These are phyloP conservation scores for Suillus luteus DNA, from an alignment of 768 basidiomycete genomes.

Conservation along the genomic window DNA sequence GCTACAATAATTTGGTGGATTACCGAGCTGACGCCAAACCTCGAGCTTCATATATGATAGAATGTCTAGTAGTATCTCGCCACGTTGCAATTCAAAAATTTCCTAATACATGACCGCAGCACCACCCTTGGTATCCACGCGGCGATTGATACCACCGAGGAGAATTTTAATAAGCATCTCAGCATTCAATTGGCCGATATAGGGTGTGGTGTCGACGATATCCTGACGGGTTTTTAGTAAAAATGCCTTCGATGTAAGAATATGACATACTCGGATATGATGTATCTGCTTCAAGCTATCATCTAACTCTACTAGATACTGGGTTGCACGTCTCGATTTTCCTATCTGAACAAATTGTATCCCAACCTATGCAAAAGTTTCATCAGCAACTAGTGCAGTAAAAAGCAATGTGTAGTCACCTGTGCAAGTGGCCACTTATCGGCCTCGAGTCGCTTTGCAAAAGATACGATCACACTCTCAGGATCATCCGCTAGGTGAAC, in stretches of 20 bases:
- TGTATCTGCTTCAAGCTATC: constrained; percentile 48
- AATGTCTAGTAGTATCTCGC: background rate
- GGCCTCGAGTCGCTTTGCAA: constrained; percentile 52
- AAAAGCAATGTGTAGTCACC: constrained; percentile 31
- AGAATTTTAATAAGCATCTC: constrained; percentile 61
- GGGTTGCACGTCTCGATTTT: constrained; percentile 38
- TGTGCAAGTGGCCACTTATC: constrained; percentile 54
- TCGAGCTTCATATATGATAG: background rate
- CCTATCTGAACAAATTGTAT: constrained; percentile 79
- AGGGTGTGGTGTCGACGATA: constrained; percentile 72
- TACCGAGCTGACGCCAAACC: background rate
- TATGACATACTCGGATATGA: constrained; percentile 44
- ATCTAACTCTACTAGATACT: constrained; percentile 56
- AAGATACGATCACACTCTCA: constrained; percentile 45
- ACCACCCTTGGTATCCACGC: constrained; percentile 41
- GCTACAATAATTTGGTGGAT: background rate
- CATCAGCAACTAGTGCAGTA: constrained; percentile 6
- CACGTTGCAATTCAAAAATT: background rate
- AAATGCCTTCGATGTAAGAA: background rate
- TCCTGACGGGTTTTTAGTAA: constrained; percentile 41
- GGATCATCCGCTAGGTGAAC: constrained; percentile 50
- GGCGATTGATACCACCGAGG: constrained; percentile 65
- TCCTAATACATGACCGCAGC: constrained; percentile 23
- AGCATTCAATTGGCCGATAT: constrained; percentile 43
- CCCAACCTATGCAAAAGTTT: constrained; percentile 46